phyloP scores from a whole-genome alignment of 2,329 filamentous ascomycete species.

The Fusarium napiforme region DNA sequence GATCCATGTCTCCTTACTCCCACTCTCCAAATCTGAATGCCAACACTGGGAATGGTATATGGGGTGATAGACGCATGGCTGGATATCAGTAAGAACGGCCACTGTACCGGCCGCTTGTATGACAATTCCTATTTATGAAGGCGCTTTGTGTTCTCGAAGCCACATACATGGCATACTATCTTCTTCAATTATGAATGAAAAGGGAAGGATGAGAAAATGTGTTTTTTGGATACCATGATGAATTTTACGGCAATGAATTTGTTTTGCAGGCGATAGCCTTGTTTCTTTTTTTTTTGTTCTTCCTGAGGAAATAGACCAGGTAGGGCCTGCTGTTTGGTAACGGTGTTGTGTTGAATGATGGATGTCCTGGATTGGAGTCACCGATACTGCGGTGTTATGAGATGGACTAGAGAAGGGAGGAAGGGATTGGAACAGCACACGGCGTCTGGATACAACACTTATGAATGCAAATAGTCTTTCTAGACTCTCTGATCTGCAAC shows the following conservation, averaged over 20 bases:
- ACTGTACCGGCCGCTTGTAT: neutral
- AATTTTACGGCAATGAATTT: conserved; percentile 30
- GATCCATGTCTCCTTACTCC: conserved; percentile 50
- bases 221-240: conserved; percentile 37
- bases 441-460: conserved; percentile 28
- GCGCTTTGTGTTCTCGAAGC: neutral
- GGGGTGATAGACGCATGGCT: conserved; percentile 33
- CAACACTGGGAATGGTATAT: conserved; percentile 34
- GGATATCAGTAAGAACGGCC: conserved; percentile 19
- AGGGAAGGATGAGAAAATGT: conserved; percentile 11
- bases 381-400: conserved; percentile 19
- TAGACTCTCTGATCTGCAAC: conserved; percentile 29
- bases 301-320: conserved; percentile 20
- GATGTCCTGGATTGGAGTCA: conserved; percentile 21
- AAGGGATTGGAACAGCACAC: conserved; percentile 4
- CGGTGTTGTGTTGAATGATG: neutral
- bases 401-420: conserved; percentile 12
- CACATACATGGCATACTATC: neutral
- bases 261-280: conserved; percentile 16
- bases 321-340: conserved; percentile 10
- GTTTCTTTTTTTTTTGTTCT: conserved; percentile 21
- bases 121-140: neutral
- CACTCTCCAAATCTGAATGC: conserved; percentile 49
- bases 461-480: conserved; percentile 24
- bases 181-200: conserved; percentile 10